Evolutionary conservation across 1,284 basidiomycete genomes (phyloP), one percentile per base, ranked within the genome.

Genomic region (Rhizopogon hawkerae): DNA sequence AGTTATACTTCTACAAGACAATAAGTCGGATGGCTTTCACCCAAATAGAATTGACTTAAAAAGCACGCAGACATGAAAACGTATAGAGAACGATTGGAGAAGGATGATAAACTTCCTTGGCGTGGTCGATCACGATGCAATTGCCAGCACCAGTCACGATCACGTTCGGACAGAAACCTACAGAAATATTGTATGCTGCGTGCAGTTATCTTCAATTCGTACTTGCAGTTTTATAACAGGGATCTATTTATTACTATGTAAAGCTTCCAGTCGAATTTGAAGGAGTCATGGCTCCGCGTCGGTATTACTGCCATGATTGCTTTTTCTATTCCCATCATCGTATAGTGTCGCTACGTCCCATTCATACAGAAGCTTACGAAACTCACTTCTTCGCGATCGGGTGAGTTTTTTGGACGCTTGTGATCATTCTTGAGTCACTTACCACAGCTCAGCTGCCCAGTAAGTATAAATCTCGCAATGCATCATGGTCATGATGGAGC

Each of bases 241-340:
- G 29, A 10, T 31, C 3, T 31, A 1, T 29, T 24, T 0, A 16
- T 24, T 21, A 31, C 1, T 16, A 16, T 16, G 16, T 16, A 16
- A 46, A 60, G 62, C 0, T 1, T 60, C 11, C 0, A 0, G 10
- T 1, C 24, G 3, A 4, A 47, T n/a, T 34, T 56, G 2, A 23
- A 26, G 2, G 0, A 62, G 10, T 36, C 58, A 2, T 77, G 69
- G 67, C 36, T 78, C 1, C 67, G 61, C 24, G 59, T 60, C 34
- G 78, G 77, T 2, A 42, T 75, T 3, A 57, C 69, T n/a, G 71
- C 73, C 0, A 47, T 64, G 3, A 52, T 55, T n/a, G 51, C 72
- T 6, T 63, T 77, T 2, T 59, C 67, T 0, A 52, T 76, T 7
- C 42, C n/a, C n/a, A n/a, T 78, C 1, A 59, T 57, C 23, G 38